A percentile compares a stretch with the other conserved stretches of the same genome.
Conservation (phyloP, 129 eudicot species). For the Kitagawia praeruptora region DNA sequence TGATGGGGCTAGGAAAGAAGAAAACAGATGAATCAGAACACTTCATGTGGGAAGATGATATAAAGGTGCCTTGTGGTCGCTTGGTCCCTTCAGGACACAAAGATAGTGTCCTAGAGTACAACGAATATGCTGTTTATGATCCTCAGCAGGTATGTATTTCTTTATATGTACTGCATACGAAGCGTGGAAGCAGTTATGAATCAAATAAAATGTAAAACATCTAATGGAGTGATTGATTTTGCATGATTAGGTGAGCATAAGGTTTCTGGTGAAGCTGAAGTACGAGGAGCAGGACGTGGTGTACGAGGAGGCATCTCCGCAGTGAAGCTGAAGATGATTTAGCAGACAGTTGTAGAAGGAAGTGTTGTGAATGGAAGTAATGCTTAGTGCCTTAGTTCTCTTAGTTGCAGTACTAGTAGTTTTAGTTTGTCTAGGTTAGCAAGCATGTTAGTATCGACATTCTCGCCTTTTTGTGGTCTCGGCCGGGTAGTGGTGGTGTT, state of each 20-base stretch:
- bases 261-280: conserved; percentile 82
- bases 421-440: not conserved
- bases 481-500: not conserved
- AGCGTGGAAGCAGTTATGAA: not conserved
- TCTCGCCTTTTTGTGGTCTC: not conserved
- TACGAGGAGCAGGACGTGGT: conserved; percentile 62
- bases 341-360: not conserved
- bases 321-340: not conserved
- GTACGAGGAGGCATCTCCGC: conserved; percentile 29
- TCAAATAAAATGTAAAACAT: not conserved
- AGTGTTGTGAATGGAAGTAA: not conserved
- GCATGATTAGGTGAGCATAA: conserved; percentile 49
- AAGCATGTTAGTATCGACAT: not conserved
- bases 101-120: conserved; percentile 69
- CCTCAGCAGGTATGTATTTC: conserved; percentile 52
- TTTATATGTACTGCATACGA: not conserved
- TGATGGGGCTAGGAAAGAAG: conserved; percentile 63
- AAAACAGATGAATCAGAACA: conserved; percentile 86
- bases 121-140: conserved; percentile 83
- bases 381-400: not conserved
- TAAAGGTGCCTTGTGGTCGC: conserved; percentile 76
- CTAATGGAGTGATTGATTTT: not conserved
- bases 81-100: conserved; percentile 56
- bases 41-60: conserved; percentile 72
- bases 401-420: not conserved